Conservation (phyloP, 1,284 basidiomycete genomes). For the Psilocybe mexicana region DNA sequence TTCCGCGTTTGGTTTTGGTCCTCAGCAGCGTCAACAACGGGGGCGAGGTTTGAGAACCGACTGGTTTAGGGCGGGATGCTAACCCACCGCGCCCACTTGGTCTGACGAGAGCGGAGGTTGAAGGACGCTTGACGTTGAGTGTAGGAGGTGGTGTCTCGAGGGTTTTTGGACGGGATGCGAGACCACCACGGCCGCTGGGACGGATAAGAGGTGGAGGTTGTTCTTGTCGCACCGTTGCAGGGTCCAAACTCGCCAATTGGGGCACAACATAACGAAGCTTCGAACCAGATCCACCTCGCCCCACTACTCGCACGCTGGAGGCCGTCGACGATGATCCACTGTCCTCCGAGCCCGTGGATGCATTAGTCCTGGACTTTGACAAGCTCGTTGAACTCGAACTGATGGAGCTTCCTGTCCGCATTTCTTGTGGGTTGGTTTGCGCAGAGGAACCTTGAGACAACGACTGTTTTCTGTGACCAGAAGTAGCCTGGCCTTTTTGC, state of each 20-base stretch:
- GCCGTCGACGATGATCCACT: background rate
- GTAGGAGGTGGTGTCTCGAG: background rate
- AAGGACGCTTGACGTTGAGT: background rate
- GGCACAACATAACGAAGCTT: conserved; percentile 14
- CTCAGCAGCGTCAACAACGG: conserved; percentile 1
- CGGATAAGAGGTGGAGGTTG: conserved; percentile 7
- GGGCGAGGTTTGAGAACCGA: background rate
- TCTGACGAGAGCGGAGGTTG: background rate
- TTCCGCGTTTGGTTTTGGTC: conserved; percentile 3
- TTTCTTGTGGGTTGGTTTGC: background rate
- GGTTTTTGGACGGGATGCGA: conserved; percentile 15
- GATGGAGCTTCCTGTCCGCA: background rate
- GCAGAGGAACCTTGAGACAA: background rate
- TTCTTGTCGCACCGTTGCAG: background rate
- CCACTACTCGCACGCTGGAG: conserved; percentile 16
- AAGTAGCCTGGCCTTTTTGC: background rate
- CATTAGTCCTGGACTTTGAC: background rate
- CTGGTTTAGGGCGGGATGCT: conserved; percentile 15
- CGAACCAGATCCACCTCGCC: conserved; percentile 23
- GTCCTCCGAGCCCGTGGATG: conserved; percentile 9
- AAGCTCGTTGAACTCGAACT: background rate
- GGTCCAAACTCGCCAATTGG: conserved; percentile 2
- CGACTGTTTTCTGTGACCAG: background rate
- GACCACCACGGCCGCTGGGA: conserved; percentile 15
- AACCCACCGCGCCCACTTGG: conserved; percentile 17